Base-by-base conservation (phyloP, 1,139 yeast species). In the Magnusiomyces clavatus region DNA sequence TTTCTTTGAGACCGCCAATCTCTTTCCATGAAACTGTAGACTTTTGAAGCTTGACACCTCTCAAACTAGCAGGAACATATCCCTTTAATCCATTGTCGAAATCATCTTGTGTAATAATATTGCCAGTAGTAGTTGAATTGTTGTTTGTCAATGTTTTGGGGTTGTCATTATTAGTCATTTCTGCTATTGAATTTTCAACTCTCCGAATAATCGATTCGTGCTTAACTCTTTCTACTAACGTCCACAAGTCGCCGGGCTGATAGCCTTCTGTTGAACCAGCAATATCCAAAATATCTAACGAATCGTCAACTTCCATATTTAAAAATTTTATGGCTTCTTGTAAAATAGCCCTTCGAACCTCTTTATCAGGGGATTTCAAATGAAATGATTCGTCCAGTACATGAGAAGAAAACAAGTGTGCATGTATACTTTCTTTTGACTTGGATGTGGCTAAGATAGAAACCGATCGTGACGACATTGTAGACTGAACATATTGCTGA, bases 21-120 rank as follows among this genome's bases (percentile, higher is more conserved):
- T 89, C 96, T 1, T 75, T 62, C 98, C 98, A 92, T 44, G 77
- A 77, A 1, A 83, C 80, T 0, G 82, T 71, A 0, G 90, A 80
- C 62, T 86, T 88, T 60, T 88, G 89, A 13, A 90, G 72, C 64
- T 89, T 87, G 13, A 88, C 95, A 0, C 96, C 96, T 49, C 96
- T 77, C 52, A 92, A 71, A 51, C 87, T 81, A 0, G 95, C 81
- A 0, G 98, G 97, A 0, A 82, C 79, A 60, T 78, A 90, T 1
- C 82, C 87, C 31, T 75, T 69, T 39, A 86, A 64, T 0, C 95
- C 88, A 11, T 68, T 71, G 29, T 75, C 72, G 54, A 87, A 78
- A 54, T 80, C 76, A 6, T 47, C 51, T 38, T 65, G 63, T 13
- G 45, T 47, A 4, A 60, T 50, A 6, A 45, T 8, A 19, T 48